These are phyloP conservation scores for Talaromyces funiculosus DNA, from an alignment of 2,329 filamentous ascomycete species.

Conservation along the genomic window DNA sequence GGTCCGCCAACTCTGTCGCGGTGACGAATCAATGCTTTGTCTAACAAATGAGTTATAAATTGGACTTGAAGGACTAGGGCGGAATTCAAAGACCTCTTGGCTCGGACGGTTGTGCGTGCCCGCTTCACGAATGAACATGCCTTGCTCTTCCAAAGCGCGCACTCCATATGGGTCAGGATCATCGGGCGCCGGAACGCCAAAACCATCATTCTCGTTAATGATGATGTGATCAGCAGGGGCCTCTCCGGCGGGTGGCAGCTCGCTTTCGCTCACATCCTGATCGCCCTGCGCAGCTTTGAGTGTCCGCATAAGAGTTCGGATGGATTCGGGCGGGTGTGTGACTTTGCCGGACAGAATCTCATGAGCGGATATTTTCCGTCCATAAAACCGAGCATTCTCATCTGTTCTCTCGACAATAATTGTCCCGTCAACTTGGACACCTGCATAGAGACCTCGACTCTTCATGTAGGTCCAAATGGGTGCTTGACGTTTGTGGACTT, in stretches of 20 bases:
- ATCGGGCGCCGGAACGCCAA: slow-evolving; percentile 71
- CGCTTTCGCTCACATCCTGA: slow-evolving; percentile 61
- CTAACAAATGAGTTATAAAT: slow-evolving; percentile 53
- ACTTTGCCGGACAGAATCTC: slow-evolving; percentile 60
- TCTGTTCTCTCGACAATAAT: slow-evolving; percentile 80
- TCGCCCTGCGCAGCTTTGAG: slow-evolving; percentile 85
- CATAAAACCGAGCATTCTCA: slow-evolving; percentile 83
- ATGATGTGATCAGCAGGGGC: slow-evolving; percentile 71
- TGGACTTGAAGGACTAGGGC: slow-evolving; percentile 69
- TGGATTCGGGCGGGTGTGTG: slow-evolving; percentile 51
- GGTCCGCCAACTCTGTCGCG: slow-evolving; percentile 58
- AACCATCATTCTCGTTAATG: slow-evolving; percentile 42
- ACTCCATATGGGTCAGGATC: slow-evolving; percentile 93
- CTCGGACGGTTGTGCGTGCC: slow-evolving; percentile 67
- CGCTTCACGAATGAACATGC: slow-evolving; percentile 85
- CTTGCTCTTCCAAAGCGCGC: slow-evolving; percentile 74
- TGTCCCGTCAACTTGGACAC: slow-evolving; percentile 80
- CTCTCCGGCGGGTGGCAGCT: slow-evolving; percentile 60
- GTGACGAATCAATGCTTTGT: slow-evolving; percentile 64
- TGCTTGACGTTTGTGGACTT: slow-evolving; percentile 61
- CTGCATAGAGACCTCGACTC: slow-evolving; percentile 80
- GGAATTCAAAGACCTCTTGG: slow-evolving; percentile 78
- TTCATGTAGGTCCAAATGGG: slow-evolving; percentile 85
- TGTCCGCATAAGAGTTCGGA: slow-evolving; percentile 66
- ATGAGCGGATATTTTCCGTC: slow-evolving; percentile 55